Conservation (phyloP, 192 early-diverging fungal genomes). For the Polychytrium aggregatum region DNA sequence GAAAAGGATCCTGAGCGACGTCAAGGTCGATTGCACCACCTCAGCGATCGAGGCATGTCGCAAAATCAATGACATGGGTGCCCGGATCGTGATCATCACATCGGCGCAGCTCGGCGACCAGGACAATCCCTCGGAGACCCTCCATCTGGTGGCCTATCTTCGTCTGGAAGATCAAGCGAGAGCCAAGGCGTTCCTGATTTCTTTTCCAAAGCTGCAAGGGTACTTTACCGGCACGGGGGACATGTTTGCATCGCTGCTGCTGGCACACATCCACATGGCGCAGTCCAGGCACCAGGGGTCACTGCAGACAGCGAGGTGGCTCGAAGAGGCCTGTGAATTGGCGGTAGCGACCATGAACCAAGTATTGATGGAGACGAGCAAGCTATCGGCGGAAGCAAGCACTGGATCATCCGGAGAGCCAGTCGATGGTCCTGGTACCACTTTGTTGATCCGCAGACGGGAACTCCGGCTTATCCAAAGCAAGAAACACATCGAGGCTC, state of each 20-base stretch:
- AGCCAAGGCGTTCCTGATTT: conserved; percentile 44
- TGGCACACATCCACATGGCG: conserved; percentile 56
- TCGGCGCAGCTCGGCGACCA: conserved; percentile 23
- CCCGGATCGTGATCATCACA: conserved; percentile 65
- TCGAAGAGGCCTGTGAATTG: conserved; percentile 44
- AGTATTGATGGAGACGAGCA: conserved; percentile 55
- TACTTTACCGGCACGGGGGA: conserved; percentile 93
- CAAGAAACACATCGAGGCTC: too few species aligned
- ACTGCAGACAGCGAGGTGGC: conserved; percentile 12
- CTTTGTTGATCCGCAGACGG: too few species aligned
- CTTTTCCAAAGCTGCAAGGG: conserved; percentile 61
- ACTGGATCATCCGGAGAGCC: too few species aligned
- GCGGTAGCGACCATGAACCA: conserved; percentile 60
- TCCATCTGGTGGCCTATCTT: conserved; percentile 33
- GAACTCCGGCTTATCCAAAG: too few species aligned
- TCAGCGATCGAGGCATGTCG: conserved; percentile 46
- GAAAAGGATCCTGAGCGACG: conserved; percentile 56
- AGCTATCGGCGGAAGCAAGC: too few species aligned
- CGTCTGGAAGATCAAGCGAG: conserved; percentile 9
- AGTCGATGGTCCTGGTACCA: too few species aligned
- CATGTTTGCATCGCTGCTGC: conserved; percentile 63
- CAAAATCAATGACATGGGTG: conserved; percentile 54
- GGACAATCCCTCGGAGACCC: neutral
- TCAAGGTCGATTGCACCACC: conserved; percentile 31
- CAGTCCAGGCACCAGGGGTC: conserved; percentile 27